A percentile compares a stretch with the other conserved stretches of the same genome.
These are phyloP conservation scores for Thymus mandschuricus DNA, from an alignment of 257 asterid genomes.

Conservation along the genomic window DNA sequence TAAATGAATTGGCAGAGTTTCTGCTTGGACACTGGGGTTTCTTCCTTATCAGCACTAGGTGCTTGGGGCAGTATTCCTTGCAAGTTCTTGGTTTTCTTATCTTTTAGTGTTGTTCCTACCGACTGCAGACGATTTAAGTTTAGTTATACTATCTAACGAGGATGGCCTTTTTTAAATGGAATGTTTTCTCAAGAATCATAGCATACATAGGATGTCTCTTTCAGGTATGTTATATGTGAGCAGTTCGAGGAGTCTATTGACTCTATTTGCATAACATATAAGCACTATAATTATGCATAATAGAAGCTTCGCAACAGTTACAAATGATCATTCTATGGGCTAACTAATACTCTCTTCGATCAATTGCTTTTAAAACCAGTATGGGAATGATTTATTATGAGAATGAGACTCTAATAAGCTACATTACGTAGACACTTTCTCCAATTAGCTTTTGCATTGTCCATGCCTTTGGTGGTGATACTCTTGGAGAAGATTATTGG, in stretches of 20 bases:
- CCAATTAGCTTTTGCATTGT: conserved; percentile 11
- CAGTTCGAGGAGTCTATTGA: background rate
- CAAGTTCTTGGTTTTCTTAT: too few species aligned
- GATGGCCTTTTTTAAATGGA: background rate
- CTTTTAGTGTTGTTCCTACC: background rate
- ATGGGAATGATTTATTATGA: background rate
- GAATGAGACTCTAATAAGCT: background rate
- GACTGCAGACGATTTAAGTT: too few species aligned
- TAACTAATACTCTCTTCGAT: background rate
- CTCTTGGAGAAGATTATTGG: conserved; percentile 1
- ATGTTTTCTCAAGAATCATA: background rate
- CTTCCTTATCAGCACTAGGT: too few species aligned
- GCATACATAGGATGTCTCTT: background rate
- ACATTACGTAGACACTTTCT: background rate
- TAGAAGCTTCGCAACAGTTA: background rate
- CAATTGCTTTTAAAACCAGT: background rate
- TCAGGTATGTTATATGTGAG: background rate
- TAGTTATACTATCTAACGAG: background rate
- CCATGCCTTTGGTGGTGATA: conserved; percentile 15
- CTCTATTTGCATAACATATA: background rate
- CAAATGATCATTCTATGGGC: background rate
- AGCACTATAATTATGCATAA: background rate
- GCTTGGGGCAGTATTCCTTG: too few species aligned
- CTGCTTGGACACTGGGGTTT: too few species aligned
- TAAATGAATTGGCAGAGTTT: too few species aligned